phyloP scores from a whole-genome alignment of 2,329 filamentous ascomycete genomes.

The Rhinocladiella mackenziei region DNA sequence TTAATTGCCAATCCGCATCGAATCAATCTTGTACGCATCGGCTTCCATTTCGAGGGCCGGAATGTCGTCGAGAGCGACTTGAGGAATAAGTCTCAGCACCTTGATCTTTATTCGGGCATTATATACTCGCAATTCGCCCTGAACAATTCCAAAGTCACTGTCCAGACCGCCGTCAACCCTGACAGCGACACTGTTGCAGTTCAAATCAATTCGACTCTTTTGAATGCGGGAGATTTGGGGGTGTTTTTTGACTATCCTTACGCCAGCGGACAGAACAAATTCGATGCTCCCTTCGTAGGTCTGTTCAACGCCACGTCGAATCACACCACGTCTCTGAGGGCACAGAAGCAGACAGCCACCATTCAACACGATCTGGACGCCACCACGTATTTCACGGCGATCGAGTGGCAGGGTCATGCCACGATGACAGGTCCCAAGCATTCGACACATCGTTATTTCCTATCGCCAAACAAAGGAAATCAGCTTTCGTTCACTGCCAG shows the following conservation, averaged over 20 bases:
- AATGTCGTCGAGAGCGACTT: slow-evolving; percentile 35
- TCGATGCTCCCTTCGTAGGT: slow-evolving; percentile 54
- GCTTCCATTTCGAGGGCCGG: not conserved
- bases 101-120: slow-evolving; percentile 49
- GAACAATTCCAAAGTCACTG: slow-evolving; percentile 38
- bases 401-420: slow-evolving; percentile 39
- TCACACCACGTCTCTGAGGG: slow-evolving; percentile 41
- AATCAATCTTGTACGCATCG: slow-evolving; percentile 4
- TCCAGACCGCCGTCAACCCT: slow-evolving; percentile 47
- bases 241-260: slow-evolving; percentile 54
- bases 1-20: slow-evolving; percentile 8
- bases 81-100: slow-evolving; percentile 39
- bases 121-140: slow-evolving; percentile 46
- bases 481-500: slow-evolving; percentile 6
- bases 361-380: slow-evolving; percentile 46
- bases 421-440: slow-evolving; percentile 35
- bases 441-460: slow-evolving; percentile 44
- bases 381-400: slow-evolving; percentile 42
- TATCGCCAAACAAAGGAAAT: slow-evolving; percentile 32
- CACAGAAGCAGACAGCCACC: slow-evolving; percentile 33
- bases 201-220: slow-evolving; percentile 41
- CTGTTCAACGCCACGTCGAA: slow-evolving; percentile 47
- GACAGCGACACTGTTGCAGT: slow-evolving; percentile 47
- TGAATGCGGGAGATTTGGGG: slow-evolving; percentile 39
- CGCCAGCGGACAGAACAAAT: slow-evolving; percentile 48